Evolutionary conservation across 202 grass and related monocot genomes (phyloP).

Genomic region (Carex sylvatica): DNA sequence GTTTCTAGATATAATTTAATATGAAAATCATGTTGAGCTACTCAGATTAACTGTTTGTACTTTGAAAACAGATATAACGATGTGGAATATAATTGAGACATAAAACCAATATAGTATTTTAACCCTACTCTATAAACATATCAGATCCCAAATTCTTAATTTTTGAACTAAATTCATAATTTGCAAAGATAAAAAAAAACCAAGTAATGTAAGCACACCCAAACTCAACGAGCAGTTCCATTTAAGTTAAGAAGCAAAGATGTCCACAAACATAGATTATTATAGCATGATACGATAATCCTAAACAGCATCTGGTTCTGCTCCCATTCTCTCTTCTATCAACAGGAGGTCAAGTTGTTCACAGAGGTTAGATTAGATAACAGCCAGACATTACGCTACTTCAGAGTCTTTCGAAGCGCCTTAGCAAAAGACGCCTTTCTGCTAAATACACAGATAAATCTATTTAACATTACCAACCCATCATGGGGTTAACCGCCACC

Average conservation of each 20-base stretch:
- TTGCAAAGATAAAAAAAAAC: constrained; percentile 22
- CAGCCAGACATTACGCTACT: constrained; percentile 64
- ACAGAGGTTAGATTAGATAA: constrained; percentile 26
- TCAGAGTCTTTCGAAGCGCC: constrained; percentile 44
- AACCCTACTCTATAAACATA: background rate
- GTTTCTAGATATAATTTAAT: too few relatives aligned
- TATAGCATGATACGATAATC: constrained; percentile 45
- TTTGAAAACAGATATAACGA: too few relatives aligned
- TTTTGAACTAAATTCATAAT: background rate
- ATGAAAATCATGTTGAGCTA: too few relatives aligned
- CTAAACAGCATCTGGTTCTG: constrained; percentile 82
- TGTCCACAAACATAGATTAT: constrained; percentile 68
- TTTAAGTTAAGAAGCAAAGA: constrained; percentile 41
- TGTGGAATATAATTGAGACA: too few relatives aligned
- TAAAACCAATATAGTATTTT: too few relatives aligned
- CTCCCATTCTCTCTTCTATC: constrained; percentile 66
- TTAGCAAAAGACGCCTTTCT: constrained; percentile 36
- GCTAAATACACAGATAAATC: constrained; percentile 36
- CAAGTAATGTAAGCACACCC: constrained; percentile 43
- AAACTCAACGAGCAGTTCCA: constrained; percentile 37
- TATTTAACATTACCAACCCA: constrained; percentile 12
- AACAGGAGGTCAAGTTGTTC: constrained; percentile 57
- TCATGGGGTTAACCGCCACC: constrained; percentile 1
- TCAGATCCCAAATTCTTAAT: background rate
- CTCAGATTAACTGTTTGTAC: too few relatives aligned